Conservation (phyloP, 129 eudicot species). For the Logfia minima region DNA sequence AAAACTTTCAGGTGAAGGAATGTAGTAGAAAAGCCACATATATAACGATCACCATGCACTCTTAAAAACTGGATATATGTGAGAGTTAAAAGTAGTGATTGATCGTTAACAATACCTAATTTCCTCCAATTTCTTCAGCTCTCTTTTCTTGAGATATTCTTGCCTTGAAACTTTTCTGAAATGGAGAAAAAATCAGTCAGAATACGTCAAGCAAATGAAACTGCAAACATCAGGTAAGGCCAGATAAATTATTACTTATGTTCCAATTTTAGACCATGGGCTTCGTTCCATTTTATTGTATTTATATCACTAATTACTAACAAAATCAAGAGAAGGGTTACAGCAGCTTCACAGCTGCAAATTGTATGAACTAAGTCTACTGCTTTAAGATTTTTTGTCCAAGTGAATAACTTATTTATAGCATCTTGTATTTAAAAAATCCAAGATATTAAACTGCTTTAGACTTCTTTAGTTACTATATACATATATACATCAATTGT, state of each 20-base stretch:
- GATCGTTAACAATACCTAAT: constrained; percentile 48
- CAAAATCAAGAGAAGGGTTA: not conserved
- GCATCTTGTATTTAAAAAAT: not conserved
- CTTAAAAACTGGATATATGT: not conserved
- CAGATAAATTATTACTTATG: not conserved
- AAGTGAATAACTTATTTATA: not conserved
- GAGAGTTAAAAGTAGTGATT: constrained; percentile 19
- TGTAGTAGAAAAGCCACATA: not conserved
- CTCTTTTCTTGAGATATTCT: constrained; percentile 93
- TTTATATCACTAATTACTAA: not conserved
- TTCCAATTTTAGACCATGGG: not conserved
- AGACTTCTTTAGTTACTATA: constrained; percentile 13
- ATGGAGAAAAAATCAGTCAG: not conserved
- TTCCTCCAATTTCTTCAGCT: constrained; percentile 83
- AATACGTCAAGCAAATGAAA: not conserved
- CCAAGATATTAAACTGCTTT: not conserved
- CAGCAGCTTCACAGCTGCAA: not conserved
- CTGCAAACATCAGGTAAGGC: not conserved
- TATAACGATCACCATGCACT: constrained; percentile 14
- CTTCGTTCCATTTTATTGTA: not conserved
- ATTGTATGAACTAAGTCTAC: not conserved
- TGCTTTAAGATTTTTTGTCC: not conserved
- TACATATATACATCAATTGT: constrained; percentile 12
- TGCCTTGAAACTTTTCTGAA: constrained; percentile 85
- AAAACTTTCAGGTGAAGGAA: not conserved